These are phyloP conservation scores for Rehmannia glutinosa DNA, from an alignment of 257 asterid species.

Conservation along the genomic window DNA sequence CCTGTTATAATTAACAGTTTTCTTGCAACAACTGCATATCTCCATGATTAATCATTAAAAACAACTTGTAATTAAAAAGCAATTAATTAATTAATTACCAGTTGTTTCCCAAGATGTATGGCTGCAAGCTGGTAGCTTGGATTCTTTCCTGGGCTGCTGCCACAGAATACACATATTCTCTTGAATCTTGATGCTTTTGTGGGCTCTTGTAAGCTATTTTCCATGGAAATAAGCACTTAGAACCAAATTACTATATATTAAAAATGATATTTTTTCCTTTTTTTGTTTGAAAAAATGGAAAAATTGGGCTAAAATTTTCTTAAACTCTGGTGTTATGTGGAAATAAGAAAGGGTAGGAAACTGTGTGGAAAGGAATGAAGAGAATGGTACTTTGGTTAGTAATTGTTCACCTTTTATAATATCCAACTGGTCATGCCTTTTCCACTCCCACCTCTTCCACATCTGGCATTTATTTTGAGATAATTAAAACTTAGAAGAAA, in stretches of 20 bases:
- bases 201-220: conserved; percentile 19
- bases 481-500: too few relatives aligned
- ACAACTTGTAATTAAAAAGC: neutral
- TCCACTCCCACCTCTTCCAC: too few relatives aligned
- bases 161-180: conserved; percentile 70
- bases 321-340: too few relatives aligned
- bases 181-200: conserved; percentile 52
- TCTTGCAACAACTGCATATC: too few relatives aligned
- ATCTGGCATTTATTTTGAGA: too few relatives aligned
- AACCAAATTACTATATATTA: too few relatives aligned
- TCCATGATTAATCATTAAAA: too few relatives aligned
- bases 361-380: conserved; percentile 24
- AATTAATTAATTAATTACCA: conserved; percentile 30
- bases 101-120: conserved; percentile 53
- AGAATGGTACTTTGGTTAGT: neutral
- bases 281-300: too few relatives aligned
- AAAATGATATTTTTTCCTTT: too few relatives aligned
- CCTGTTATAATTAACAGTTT: too few relatives aligned
- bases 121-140: conserved; percentile 73
- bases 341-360: neutral
- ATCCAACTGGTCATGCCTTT: conserved; percentile 8
- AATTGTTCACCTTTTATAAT: conserved; percentile 38
- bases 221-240: conserved; percentile 28
- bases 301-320: too few relatives aligned
- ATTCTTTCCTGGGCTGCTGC: conserved; percentile 75